Conservation (phyloP, 2,329 filamentous ascomycete species). For the Penicillium griseofulvum region DNA sequence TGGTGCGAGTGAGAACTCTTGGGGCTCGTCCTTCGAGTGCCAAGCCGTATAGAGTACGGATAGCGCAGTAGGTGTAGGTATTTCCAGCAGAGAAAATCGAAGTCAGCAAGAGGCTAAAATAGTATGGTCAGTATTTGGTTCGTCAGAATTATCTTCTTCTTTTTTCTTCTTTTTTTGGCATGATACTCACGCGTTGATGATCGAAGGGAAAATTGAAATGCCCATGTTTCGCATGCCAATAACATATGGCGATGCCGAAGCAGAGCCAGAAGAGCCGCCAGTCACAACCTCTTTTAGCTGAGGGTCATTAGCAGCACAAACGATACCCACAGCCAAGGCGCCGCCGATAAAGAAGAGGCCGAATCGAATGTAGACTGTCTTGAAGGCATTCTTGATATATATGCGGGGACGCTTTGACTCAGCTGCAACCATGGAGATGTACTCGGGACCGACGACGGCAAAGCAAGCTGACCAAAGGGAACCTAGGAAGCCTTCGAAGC, state of each 20-base stretch:
- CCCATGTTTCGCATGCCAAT: conserved; percentile 60
- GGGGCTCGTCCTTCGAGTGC: conserved; percentile 55
- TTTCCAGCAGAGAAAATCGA: conserved; percentile 58
- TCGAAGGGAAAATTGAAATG: conserved; percentile 54
- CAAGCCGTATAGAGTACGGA: conserved; percentile 53
- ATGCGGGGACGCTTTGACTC: conserved; percentile 67
- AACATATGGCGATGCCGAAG: conserved; percentile 61
- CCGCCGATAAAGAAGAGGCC: conserved; percentile 72
- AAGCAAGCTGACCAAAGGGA: conserved; percentile 69
- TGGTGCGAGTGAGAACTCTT: conserved; percentile 57
- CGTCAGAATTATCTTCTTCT: too few relatives aligned
- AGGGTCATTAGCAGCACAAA: conserved; percentile 64
- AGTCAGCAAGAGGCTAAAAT: conserved; percentile 44
- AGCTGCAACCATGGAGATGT: conserved; percentile 60
- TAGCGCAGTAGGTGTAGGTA: conserved; percentile 55
- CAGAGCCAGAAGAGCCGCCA: conserved; percentile 27
- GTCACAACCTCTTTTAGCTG: conserved; percentile 10
- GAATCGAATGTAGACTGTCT: conserved; percentile 74
- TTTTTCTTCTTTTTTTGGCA: too few relatives aligned
- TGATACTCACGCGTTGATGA: conserved; percentile 52
- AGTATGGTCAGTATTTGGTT: not conserved
- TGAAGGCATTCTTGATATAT: conserved; percentile 70
- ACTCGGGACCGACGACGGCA: conserved; percentile 63
- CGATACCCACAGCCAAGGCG: conserved; percentile 66
- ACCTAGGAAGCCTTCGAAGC: conserved; percentile 55